Conservation (phyloP, 1,139 yeast species). For the Candida neerlandica region DNA sequence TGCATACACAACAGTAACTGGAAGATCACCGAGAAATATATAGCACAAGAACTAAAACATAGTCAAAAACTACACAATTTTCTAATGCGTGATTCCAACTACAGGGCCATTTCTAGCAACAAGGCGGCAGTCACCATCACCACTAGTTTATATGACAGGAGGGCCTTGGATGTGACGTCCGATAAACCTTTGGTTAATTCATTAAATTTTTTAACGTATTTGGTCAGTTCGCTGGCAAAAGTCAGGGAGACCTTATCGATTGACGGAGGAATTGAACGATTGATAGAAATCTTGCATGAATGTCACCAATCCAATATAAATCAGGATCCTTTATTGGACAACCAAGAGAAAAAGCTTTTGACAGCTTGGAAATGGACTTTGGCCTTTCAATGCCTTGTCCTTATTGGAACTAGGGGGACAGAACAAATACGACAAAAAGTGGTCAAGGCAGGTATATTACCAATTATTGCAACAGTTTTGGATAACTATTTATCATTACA, state of each 20-base stretch:
- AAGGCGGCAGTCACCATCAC: conserved; percentile 91
- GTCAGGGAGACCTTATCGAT: conserved; percentile 85
- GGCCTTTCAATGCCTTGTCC: conserved; percentile 87
- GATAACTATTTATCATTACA: conserved; percentile 71
- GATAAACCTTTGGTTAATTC: conserved; percentile 92
- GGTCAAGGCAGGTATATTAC: conserved; percentile 89
- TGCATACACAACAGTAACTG: too few species aligned
- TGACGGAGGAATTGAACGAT: conserved; percentile 91
- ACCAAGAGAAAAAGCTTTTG: conserved; percentile 53
- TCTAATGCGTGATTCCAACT: conserved; percentile 87
- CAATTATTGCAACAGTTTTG: conserved; percentile 86
- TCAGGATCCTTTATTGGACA: conserved; percentile 17
- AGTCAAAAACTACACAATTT: not conserved
- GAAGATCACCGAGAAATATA: too few species aligned
- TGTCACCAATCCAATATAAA: conserved; percentile 46
- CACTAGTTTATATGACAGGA: conserved; percentile 82
- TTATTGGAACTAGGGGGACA: conserved; percentile 91
- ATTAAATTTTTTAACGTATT: conserved; percentile 81
- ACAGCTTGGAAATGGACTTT: conserved; percentile 97
- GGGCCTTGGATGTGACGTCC: conserved; percentile 90
- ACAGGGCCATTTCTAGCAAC: conserved; percentile 74
- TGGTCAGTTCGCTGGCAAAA: conserved; percentile 83
- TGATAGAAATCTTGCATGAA: conserved; percentile 82
- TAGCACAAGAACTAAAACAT: not conserved
- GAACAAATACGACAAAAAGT: conserved; percentile 83